Percentiles rank a stretch among this genome's conserved stretches.
phyloP scores from a whole-genome alignment of 768 basidiomycete genomes.

The Macrolepiota fuliginosa region DNA sequence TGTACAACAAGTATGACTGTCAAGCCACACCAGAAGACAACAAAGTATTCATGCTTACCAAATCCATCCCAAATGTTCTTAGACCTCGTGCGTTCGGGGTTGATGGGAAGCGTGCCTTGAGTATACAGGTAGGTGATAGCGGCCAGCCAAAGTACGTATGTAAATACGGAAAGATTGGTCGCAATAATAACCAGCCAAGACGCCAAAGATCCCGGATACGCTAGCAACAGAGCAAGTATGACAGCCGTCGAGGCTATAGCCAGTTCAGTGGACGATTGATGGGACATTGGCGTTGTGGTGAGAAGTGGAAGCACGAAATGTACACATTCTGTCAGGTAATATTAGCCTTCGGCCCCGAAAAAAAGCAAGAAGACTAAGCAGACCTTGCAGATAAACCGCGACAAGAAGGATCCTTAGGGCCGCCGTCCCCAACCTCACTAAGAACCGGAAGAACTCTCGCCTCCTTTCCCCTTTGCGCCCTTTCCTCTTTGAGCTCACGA shows the following conservation, averaged over 20 bases:
- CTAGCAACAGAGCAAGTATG: slow-evolving; percentile 46
- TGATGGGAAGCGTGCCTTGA: slow-evolving; percentile 34
- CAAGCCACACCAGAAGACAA: neutral
- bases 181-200: slow-evolving; percentile 53
- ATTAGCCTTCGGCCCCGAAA: neutral
- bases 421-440: slow-evolving; percentile 44
- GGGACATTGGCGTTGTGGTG: slow-evolving; percentile 31
- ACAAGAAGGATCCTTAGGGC: slow-evolving; percentile 49
- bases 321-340: slow-evolving; percentile 43
- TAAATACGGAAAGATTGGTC: slow-evolving; percentile 55
- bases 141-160: slow-evolving; percentile 62
- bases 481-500: slow-evolving; percentile 44
- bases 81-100: slow-evolving; percentile 5
- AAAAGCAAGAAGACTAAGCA: slow-evolving; percentile 24
- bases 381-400: slow-evolving; percentile 65
- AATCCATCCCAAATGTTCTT: slow-evolving; percentile 54
- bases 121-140: slow-evolving; percentile 52
- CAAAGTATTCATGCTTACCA: slow-evolving; percentile 40
- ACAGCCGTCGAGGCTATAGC: slow-evolving; percentile 29
- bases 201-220: slow-evolving; percentile 51
- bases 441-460: slow-evolving; percentile 39
- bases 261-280: slow-evolving; percentile 36
- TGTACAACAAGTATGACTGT: slow-evolving; percentile 21
- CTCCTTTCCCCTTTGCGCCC: slow-evolving; percentile 41
- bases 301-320: slow-evolving; percentile 50